These are phyloP conservation scores for Beauveria australis DNA, from an alignment of 2,329 filamentous ascomycete species.

Conservation along the genomic window DNA sequence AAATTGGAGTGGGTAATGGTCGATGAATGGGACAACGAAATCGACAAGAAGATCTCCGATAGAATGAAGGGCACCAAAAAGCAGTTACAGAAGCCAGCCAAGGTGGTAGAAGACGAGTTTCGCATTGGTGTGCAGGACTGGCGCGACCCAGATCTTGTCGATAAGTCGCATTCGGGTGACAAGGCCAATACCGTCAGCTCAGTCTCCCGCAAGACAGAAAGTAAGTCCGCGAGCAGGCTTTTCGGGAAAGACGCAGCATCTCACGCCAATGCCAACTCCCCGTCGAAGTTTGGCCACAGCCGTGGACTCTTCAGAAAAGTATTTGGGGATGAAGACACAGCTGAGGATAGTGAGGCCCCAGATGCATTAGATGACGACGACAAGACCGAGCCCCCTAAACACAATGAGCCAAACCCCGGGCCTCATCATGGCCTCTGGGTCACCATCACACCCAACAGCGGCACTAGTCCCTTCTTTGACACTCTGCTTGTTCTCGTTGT, in stretches of 20 bases:
- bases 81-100: conserved; percentile 19
- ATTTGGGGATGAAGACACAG: conserved; percentile 36
- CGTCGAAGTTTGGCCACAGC: conserved; percentile 15
- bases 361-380: conserved; percentile 16
- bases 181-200: conserved; percentile 11
- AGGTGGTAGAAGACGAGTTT: conserved; percentile 51
- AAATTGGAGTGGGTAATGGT: conserved; percentile 65
- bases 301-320: conserved; percentile 39
- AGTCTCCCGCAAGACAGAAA: neutral
- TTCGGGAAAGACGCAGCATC: neutral
- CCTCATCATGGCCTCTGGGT: conserved; percentile 77
- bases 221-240: conserved; percentile 8
- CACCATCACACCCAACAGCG: conserved; percentile 86
- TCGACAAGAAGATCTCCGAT: conserved; percentile 34
- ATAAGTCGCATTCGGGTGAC: conserved; percentile 18
- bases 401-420: conserved; percentile 19
- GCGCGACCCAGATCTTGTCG: conserved; percentile 59
- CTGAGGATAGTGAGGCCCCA: conserved; percentile 13
- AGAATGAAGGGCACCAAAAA: conserved; percentile 31
- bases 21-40: conserved; percentile 56
- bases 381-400: conserved; percentile 15
- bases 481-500: conserved; percentile 94
- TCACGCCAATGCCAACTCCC: neutral
- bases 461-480: conserved; percentile 88
- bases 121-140: conserved; percentile 81